Evolutionary conservation across 108 stramenopile genomes (phyloP), one percentile per base, ranked within the genome.

Genomic region (Skeletonema menzelii): DNA sequence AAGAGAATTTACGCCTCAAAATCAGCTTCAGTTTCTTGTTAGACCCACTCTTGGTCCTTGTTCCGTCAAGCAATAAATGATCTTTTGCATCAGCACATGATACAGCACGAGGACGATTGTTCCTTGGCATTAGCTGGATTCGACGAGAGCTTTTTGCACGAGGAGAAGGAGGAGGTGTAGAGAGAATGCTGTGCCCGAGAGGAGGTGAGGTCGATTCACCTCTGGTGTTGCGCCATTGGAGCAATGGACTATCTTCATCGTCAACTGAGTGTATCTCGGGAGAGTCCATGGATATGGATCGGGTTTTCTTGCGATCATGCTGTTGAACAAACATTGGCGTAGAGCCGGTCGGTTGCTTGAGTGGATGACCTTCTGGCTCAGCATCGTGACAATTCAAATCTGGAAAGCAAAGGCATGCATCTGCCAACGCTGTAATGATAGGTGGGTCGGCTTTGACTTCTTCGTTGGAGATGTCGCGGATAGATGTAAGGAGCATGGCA

Each of bases 1-100:
- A 94, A 11, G 88, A 87, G 76, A 91, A 94, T 59, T 94, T 94
- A 56, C 84, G 86, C 24, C 89, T 85, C 30, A 90, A 69, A n/a
- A 94, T 82, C 8, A 79, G 31, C 38, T 79, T 71, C 71, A 59
- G 65, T 3, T 70, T 49, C 55, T 60, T 59, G 13, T 70, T 63
- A 20, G 62, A 46, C 22, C 24, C 35, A 10, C 20, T 27, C 12
- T 19, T 30, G 11, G 10, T 17, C 49, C 13, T 53, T 20, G 59
- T 44, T 31, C 27, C 22, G 14, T 47, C 46, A 47, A 47, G 17
- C 46, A 47, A 47, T 5, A 17, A 0, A 20, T 62, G 35, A 19
- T 28, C 49, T 8, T 61, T 68, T 27, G n/a, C 31, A 30, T 79
- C 78, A 53, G 78, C 71, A 35, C 67, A 30, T 15, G 78, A 79